Evolutionary conservation across 2,329 filamentous ascomycete genomes (phyloP), one percentile per base, ranked within the genome.

Genomic region (Ustilaginoidea virens): DNA sequence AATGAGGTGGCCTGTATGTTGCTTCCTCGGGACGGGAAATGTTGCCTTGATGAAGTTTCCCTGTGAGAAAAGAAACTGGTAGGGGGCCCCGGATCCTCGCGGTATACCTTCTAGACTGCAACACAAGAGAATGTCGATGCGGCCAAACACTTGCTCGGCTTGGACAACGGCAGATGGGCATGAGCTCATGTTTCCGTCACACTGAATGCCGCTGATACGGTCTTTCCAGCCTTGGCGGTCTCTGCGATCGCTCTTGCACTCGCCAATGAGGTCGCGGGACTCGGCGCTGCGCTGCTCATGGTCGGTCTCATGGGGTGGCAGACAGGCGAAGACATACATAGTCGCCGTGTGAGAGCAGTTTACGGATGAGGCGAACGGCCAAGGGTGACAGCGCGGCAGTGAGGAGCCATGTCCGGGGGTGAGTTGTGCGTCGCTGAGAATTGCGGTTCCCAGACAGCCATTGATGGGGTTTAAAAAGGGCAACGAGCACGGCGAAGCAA

Each of bases 61-160:
- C 33, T 92, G 85, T 1, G 82, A 83, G 52, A 96, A 96, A 61
- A 92, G 96, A 49, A 96, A 94, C 50, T 94, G 87, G 45, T n/a
- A n/a, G n/a, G n/a, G n/a, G n/a, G n/a, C n/a, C n/a, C n/a, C n/a
- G n/a, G n/a, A n/a, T n/a, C n/a, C n/a, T n/a, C n/a, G n/a, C n/a
- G n/a, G n/a, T n/a, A 35, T 60, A 81, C 79, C 75, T 66, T 93
- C 81, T 34, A 78, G 90, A 32, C 80, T 80, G 57, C 83, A 92
- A 51, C 83, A 93, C 22, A 96, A 65, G 35, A 96, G 52, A 33
- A 96, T 86, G 53, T 98, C 90, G 31, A 96, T 74, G 23, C 77
- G 70, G 7, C 82, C 82, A 56, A 94, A 96, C 1, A 75, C 66
- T 39, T 79, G 69, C 12, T 93, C 72, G 15, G 85, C 81, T 51